Evolutionary conservation across 768 basidiomycete genomes (phyloP).

Genomic region (Leccinum barrowsii): DNA sequence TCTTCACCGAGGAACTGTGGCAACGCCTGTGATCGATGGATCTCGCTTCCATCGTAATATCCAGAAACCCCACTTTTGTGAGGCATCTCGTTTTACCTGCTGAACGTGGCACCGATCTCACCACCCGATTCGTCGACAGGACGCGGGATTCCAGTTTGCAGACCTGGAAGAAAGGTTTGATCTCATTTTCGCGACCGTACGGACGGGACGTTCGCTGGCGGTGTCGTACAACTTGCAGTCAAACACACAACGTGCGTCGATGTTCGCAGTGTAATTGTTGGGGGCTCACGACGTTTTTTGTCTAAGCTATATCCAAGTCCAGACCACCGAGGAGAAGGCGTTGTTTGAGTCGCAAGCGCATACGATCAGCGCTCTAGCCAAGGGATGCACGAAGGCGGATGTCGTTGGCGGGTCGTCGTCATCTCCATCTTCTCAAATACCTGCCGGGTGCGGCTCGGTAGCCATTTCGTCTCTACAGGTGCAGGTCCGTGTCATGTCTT

Average conservation of each 20-base stretch:
- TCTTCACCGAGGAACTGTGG: constrained; percentile 98
- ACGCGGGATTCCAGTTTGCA: constrained; percentile 32
- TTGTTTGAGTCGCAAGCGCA: constrained; percentile 70
- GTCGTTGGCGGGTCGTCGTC: constrained; percentile 42
- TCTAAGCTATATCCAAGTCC: constrained; percentile 57
- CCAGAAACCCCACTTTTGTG: constrained; percentile 43
- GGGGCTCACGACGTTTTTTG: no score
- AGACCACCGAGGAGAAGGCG: constrained; percentile 55
- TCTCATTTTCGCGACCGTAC: constrained; percentile 74
- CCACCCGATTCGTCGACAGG: background rate
- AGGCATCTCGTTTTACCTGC: background rate
- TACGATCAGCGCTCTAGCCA: constrained; percentile 71
- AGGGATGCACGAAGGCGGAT: constrained; percentile 76
- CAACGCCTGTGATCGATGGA: constrained; percentile 88
- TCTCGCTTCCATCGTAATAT: constrained; percentile 82
- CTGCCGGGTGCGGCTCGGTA: constrained; percentile 75
- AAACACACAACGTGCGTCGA: constrained; percentile 45
- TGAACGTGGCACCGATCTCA: background rate
- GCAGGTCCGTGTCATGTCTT: constrained; percentile 42
- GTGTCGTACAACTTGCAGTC: constrained; percentile 86
- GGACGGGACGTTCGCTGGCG: constrained; percentile 46
- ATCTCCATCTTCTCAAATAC: constrained; percentile 49
- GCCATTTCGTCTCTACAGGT: constrained; percentile 42
- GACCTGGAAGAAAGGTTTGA: constrained; percentile 85
- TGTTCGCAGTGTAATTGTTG: no score